Conservation (phyloP, 305 asterid genomes). For the Rubia balearica region DNA sequence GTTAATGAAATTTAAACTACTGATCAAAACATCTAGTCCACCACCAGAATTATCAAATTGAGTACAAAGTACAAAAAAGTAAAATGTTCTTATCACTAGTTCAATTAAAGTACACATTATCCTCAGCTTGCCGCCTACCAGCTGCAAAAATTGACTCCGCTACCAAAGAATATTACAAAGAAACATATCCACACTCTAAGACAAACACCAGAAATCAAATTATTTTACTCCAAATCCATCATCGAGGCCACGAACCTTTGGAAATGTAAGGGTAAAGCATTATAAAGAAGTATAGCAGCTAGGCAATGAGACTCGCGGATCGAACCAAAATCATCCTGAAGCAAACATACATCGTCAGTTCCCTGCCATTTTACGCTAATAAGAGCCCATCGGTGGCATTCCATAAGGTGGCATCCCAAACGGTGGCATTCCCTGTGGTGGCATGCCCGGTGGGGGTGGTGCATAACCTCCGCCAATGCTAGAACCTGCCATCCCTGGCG, state of each 20-base stretch:
- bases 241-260: conserved; percentile 19
- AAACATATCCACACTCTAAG: conserved; percentile 54
- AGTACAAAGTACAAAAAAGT: conserved; percentile 15
- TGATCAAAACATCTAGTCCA: neutral
- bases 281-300: conserved; percentile 6
- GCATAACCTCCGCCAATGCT: conserved; percentile 73
- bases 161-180: conserved; percentile 83
- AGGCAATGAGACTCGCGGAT: conserved; percentile 13
- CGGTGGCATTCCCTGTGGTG: conserved; percentile 62
- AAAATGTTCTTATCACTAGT: conserved; percentile 14
- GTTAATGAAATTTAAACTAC: neutral
- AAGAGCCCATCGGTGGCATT: conserved; percentile 96
- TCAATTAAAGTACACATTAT: conserved; percentile 35
- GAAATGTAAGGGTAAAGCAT: conserved; percentile 3
- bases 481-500: conserved; percentile 81
- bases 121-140: conserved; percentile 55
- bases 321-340: conserved; percentile 6
- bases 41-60: neutral
- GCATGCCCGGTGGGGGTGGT: conserved; percentile 72
- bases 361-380: conserved; percentile 31
- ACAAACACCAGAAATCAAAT: conserved; percentile 35
- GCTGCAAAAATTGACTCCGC: conserved; percentile 71
- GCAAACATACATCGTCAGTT: conserved; percentile 9
- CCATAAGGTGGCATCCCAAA: conserved; percentile 96
- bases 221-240: conserved; percentile 30